phyloP scores from a whole-genome alignment of 768 basidiomycete species.

The Trametes villosa region DNA sequence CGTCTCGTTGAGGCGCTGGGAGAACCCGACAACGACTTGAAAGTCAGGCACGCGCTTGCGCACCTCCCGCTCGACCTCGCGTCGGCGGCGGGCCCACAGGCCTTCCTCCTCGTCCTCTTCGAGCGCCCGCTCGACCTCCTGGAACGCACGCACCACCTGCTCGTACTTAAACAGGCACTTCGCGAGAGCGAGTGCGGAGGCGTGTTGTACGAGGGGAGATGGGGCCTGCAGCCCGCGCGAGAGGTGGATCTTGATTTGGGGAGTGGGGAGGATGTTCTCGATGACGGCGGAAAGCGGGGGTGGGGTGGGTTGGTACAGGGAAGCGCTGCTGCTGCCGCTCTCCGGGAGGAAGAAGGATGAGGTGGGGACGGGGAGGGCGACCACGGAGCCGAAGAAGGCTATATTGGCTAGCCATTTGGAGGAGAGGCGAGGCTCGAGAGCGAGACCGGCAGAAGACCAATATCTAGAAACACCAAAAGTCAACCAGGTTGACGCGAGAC shows the following conservation, averaged over 20 bases:
- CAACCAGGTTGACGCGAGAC: background rate
- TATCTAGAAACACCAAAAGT: slow-evolving; percentile 52
- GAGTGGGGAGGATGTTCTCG: slow-evolving; percentile 74
- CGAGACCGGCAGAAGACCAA: slow-evolving; percentile 69
- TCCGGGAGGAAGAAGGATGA: slow-evolving; percentile 60
- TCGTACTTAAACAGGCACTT: slow-evolving; percentile 78
- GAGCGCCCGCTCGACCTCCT: slow-evolving; percentile 54
- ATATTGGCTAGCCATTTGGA: slow-evolving; percentile 93
- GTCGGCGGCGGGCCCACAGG: slow-evolving; percentile 68
- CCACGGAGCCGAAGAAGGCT: slow-evolving; percentile 75
- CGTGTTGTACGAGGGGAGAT: slow-evolving; percentile 82
- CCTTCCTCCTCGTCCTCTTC: slow-evolving; percentile 47
- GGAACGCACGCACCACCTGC: slow-evolving; percentile 57
- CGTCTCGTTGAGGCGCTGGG: slow-evolving; percentile 41
- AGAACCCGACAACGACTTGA: slow-evolving; percentile 82
- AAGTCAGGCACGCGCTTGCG: slow-evolving; percentile 84
- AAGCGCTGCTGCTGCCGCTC: slow-evolving; percentile 29
- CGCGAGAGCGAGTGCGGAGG: slow-evolving; percentile 75
- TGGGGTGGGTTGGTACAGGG: slow-evolving; percentile 68
- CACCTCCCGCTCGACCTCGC: slow-evolving; percentile 77
- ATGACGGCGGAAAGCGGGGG: slow-evolving; percentile 73
- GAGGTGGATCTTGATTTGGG: slow-evolving; percentile 70
- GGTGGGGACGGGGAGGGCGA: slow-evolving; percentile 75
- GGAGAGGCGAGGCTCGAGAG: slow-evolving; percentile 84
- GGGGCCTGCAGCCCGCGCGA: slow-evolving; percentile 80